A percentile compares a stretch with the other conserved stretches of the same genome.
Conservation (phyloP, 768 basidiomycete genomes). For the Crepidotus variabilis region DNA sequence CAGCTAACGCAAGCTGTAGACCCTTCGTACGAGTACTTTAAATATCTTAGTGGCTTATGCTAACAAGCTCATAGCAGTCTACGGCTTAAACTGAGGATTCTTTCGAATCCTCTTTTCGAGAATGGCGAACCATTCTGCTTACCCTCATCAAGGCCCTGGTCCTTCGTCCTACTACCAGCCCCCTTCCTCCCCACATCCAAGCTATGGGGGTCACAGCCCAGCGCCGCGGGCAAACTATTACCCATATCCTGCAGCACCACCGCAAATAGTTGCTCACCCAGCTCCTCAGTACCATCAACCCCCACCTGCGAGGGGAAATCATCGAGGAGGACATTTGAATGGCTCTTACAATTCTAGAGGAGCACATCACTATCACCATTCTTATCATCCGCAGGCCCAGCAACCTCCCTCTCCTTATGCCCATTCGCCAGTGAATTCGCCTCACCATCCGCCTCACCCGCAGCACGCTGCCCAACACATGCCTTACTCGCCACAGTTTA, state of each 20-base stretch:
- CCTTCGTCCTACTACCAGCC: constrained; percentile 23
- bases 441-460: constrained; percentile 20
- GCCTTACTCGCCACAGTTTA: constrained; percentile 27
- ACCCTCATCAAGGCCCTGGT: constrained; percentile 20
- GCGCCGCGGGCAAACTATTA: constrained; percentile 35
- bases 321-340: constrained; percentile 26
- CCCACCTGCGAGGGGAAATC: constrained; percentile 22
- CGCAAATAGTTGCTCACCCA: constrained; percentile 33
- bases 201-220: constrained; percentile 32
- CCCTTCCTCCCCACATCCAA: constrained; percentile 24
- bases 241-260: constrained; percentile 30
- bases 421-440: constrained; percentile 21
- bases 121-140: constrained; percentile 20
- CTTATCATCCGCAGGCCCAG: constrained; percentile 23
- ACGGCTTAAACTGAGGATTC: constrained; percentile 2
- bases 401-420: constrained; percentile 29
- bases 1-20: constrained; percentile 3
- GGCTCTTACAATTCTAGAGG: constrained; percentile 35
- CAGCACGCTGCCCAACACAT: constrained; percentile 15
- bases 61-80: background rate
- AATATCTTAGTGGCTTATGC: background rate
- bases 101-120: constrained; percentile 8
- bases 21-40: background rate
- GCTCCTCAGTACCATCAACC: constrained; percentile 28
- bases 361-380: constrained; percentile 33